phyloP scores from a whole-genome alignment of 2,329 filamentous ascomycete species.

The Xylariaceae sp. region DNA sequence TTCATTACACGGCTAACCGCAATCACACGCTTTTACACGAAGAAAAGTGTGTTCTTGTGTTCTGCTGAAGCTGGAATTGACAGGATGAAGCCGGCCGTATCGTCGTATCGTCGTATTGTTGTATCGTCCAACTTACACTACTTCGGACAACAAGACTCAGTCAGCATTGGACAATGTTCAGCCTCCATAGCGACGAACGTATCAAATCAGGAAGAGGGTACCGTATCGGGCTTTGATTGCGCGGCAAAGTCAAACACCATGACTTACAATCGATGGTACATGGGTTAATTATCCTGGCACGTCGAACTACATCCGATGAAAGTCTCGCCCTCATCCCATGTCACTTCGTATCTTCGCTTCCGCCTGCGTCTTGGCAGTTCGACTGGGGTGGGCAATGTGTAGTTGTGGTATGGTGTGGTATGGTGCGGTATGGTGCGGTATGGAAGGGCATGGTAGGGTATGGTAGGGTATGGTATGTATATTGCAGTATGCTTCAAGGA shows the following conservation, averaged over 20 bases:
- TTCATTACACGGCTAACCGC: constrained; percentile 1
- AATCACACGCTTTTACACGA: background rate
- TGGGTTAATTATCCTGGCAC: background rate
- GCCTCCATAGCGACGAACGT: too few species aligned
- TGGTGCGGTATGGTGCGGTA: background rate
- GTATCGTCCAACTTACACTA: background rate
- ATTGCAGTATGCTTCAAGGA: background rate
- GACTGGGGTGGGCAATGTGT: background rate
- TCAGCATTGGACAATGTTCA: too few species aligned
- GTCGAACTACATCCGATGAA: background rate
- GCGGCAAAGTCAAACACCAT: background rate
- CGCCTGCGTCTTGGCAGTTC: constrained; percentile 6
- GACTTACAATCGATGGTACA: constrained; percentile 3
- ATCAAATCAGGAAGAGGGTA: background rate
- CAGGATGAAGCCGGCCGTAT: background rate
- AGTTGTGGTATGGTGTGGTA: background rate
- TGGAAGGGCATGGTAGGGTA: too few species aligned
- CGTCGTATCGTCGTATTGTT: background rate
- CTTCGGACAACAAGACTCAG: background rate
- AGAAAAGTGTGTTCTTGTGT: background rate
- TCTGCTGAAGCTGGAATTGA: background rate
- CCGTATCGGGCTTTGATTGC: background rate
- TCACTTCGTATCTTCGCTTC: background rate
- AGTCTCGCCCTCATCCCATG: background rate
- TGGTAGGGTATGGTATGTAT: too few species aligned